These are phyloP conservation scores for Tetrahymena thermophila DNA, from an alignment of 73 alveolate species.

Conservation along the genomic window DNA sequence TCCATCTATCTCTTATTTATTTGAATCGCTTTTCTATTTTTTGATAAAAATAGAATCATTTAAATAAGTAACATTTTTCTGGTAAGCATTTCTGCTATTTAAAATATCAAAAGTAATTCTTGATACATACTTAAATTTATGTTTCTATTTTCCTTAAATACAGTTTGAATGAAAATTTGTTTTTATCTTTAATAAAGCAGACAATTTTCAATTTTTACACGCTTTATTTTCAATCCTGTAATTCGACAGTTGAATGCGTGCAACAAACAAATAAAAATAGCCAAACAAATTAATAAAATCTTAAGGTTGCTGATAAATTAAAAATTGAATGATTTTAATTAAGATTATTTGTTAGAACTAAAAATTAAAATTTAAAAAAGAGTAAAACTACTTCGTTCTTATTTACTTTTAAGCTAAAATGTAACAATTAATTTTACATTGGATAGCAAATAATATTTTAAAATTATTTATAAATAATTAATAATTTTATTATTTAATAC, in stretches of 20 bases:
- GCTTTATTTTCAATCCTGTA: background rate
- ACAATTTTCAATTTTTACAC: background rate
- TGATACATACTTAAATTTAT: background rate
- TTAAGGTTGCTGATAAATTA: background rate
- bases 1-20: background rate
- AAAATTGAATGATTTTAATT: background rate
- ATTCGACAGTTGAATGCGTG: background rate
- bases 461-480: too few relatives aligned
- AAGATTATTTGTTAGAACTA: background rate
- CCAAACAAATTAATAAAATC: too few relatives aligned
- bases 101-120: background rate
- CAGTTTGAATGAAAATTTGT: background rate
- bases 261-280: too few relatives aligned
- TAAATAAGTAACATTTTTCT: background rate
- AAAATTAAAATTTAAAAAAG: too few relatives aligned
- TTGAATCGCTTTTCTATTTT: background rate
- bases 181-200: background rate
- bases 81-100: background rate
- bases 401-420: background rate
- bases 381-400: background rate
- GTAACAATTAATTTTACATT: too few relatives aligned
- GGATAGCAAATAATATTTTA: background rate
- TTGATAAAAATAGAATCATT: background rate
- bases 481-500: too few relatives aligned
- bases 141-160: too few relatives aligned